Conservation (phyloP, 768 basidiomycete genomes). For the Rhizopogon salebrosus region DNA sequence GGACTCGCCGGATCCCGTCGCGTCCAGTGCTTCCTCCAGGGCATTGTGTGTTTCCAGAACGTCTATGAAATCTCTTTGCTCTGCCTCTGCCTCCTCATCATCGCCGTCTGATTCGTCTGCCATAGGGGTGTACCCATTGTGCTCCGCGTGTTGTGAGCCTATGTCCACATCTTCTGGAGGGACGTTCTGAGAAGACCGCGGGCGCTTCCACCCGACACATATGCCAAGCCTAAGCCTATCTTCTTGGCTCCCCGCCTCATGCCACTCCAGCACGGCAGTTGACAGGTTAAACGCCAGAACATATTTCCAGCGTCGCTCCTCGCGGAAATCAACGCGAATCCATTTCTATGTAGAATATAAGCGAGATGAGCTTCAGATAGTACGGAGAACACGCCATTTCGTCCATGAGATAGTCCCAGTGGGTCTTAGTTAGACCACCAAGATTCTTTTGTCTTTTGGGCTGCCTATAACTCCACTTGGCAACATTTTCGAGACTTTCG, state of each 20-base stretch:
- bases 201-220: constrained; percentile 59
- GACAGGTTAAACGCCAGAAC: constrained; percentile 80
- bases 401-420: constrained; percentile 95
- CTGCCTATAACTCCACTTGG: constrained; percentile 89
- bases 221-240: constrained; percentile 64
- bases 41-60: constrained; percentile 47
- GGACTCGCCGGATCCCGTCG: constrained; percentile 24
- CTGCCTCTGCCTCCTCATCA: constrained; percentile 55
- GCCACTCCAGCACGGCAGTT: constrained; percentile 83
- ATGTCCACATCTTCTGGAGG: constrained; percentile 26
- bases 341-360: constrained; percentile 63
- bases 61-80: constrained; percentile 52
- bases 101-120: constrained; percentile 47
- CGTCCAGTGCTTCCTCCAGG: constrained; percentile 57
- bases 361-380: neutral
- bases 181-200: constrained; percentile 33
- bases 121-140: constrained; percentile 6
- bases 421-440: constrained; percentile 69
- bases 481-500: constrained; percentile 73
- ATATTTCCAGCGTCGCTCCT: constrained; percentile 91
- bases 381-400: constrained; percentile 62
- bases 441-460: constrained; percentile 90
- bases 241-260: constrained; percentile 59
- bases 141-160: constrained; percentile 16
- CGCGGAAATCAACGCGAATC: constrained; percentile 93